Percentiles rank a stretch among this genome's conserved stretches.
Evolutionary conservation across 495 filamentous ascomycete genomes (phyloP).

Genomic region (Trichocladium uniseriatum): DNA sequence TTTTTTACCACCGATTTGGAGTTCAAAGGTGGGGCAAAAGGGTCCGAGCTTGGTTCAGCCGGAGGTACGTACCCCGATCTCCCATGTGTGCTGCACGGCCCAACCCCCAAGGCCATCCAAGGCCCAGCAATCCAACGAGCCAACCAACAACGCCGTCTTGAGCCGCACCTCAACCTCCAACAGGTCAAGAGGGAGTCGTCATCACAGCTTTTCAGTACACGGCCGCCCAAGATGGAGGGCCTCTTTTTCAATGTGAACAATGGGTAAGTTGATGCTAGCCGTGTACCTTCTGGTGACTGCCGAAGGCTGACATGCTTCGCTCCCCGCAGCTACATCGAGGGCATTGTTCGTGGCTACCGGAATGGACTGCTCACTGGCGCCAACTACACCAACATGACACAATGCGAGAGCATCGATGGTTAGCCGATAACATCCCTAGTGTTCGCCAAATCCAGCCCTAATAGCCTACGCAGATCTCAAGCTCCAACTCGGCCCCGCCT

Average conservation of each 20-base stretch:
- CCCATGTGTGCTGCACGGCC: background rate
- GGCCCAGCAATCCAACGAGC: background rate
- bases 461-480: constrained; percentile 65
- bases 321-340: constrained; percentile 73
- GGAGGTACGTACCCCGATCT: constrained; percentile 4
- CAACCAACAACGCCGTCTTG: constrained; percentile 6
- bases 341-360: constrained; percentile 92
- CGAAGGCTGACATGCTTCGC: constrained; percentile 25
- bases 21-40: constrained; percentile 17
- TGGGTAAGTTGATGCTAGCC: constrained; percentile 63
- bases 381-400: constrained; percentile 91
- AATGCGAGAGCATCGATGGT: constrained; percentile 99
- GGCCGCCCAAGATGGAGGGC: constrained; percentile 65
- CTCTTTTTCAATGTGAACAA: constrained; percentile 93
- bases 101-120: no score
- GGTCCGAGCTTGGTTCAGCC: constrained; percentile 15
- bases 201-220: constrained; percentile 4
- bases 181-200: constrained; percentile 10
- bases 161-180: constrained; percentile 15
- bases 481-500: constrained; percentile 89
- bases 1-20: constrained; percentile 27
- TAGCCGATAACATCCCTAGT: constrained; percentile 16
- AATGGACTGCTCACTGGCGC: constrained; percentile 83
- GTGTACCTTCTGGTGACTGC: no score
- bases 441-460: background rate